Evolutionary conservation across 164 flowering plant genomes (phyloP).

Genomic region (Tetracentron sinense): DNA sequence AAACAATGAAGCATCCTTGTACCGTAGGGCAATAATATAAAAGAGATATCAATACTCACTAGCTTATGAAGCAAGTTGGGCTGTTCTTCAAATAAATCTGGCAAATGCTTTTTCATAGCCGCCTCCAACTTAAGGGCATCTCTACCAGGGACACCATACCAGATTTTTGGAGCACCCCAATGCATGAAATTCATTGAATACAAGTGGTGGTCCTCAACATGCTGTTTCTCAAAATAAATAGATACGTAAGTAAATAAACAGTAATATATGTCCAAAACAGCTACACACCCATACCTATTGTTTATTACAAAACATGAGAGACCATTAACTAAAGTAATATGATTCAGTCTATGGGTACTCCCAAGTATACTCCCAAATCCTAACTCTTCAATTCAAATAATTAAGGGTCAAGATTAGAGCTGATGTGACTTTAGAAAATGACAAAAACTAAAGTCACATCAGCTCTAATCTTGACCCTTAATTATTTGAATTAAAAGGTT

Average conservation of each 20-base stretch:
- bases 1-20: slow-evolving; percentile 4
- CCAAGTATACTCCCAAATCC: too few species aligned
- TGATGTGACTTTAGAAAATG: too few species aligned
- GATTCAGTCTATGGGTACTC: too few species aligned
- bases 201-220: slow-evolving; percentile 97
- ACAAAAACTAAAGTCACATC: too few species aligned
- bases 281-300: neutral
- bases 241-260: slow-evolving; percentile 7
- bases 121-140: slow-evolving; percentile 79
- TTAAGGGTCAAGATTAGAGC: too few species aligned
- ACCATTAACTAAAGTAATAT: neutral
- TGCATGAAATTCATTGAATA: slow-evolving; percentile 95
- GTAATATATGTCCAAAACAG: slow-evolving; percentile 4
- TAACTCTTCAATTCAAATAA: too few species aligned
- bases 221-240: slow-evolving; percentile 42
- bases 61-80: slow-evolving; percentile 98
- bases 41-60: slow-evolving; percentile 39
- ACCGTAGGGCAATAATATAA: neutral
- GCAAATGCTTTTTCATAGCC: slow-evolving; percentile 88
- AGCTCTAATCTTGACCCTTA: too few species aligned
- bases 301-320: too few species aligned
- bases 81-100: slow-evolving; percentile 90
- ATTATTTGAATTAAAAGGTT: too few species aligned
- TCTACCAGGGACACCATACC: slow-evolving; percentile 92
- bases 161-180: slow-evolving; percentile 94